Conservation (phyloP, 73 alveolate species). For the Paramecium caudatum region DNA sequence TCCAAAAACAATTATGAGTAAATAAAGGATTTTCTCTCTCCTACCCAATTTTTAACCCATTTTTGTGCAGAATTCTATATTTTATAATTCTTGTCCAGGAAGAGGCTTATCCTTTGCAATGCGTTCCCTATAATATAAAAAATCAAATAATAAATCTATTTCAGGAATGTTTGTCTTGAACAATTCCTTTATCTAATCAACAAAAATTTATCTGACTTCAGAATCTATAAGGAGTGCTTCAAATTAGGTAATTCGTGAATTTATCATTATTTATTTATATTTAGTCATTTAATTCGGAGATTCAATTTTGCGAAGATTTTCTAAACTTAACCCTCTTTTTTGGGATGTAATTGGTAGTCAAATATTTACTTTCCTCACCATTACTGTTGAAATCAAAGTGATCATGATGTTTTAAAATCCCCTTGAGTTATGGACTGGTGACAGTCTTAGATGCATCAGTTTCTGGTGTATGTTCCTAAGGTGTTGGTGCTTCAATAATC, state of each 20-base stretch:
- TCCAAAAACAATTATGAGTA: neutral
- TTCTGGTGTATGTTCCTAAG: too few species aligned
- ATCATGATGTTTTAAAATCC: too few species aligned
- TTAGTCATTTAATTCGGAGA: neutral
- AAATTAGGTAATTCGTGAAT: neutral
- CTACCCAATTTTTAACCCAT: neutral
- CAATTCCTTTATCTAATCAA: neutral
- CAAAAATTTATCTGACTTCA: neutral
- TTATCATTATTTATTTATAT: neutral
- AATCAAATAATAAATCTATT: neutral
- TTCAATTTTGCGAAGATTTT: too few species aligned
- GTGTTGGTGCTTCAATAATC: too few species aligned
- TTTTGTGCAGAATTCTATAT: slow-evolving; percentile 4
- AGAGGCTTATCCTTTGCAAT: slow-evolving; percentile 4
- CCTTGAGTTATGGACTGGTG: too few species aligned
- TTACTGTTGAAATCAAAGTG: too few species aligned
- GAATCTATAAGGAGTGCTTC: neutral
- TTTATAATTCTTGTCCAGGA: slow-evolving; percentile 34
- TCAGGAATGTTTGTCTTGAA: neutral
- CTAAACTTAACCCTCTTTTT: too few species aligned
- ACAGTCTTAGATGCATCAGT: too few species aligned
- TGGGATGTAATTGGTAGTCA: too few species aligned
- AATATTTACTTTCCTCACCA: too few species aligned
- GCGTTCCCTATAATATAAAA: neutral
- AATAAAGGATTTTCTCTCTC: neutral